Conservation (phyloP, 495 filamentous ascomycete genomes). For the Tetracladium marchalianum region DNA sequence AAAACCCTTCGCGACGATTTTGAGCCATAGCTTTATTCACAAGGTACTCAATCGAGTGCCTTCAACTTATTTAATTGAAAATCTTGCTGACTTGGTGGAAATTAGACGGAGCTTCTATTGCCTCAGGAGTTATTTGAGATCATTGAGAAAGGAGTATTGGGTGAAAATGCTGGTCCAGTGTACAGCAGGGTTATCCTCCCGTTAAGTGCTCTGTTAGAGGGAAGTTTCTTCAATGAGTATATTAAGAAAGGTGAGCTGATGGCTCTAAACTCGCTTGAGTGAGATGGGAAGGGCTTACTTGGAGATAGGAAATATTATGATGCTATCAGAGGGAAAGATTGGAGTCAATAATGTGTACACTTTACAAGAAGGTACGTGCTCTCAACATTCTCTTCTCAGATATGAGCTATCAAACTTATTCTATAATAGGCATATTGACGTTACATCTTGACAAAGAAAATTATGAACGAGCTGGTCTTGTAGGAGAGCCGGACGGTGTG, state of each 20-base stretch:
- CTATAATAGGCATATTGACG: slow-evolving; percentile 51
- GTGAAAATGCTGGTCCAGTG: slow-evolving; percentile 22
- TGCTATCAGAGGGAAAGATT: slow-evolving; percentile 79
- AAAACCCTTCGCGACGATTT: slow-evolving; percentile 62
- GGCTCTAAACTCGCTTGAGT: not conserved
- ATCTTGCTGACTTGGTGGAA: not conserved
- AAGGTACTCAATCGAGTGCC: slow-evolving; percentile 40
- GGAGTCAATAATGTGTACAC: slow-evolving; percentile 75
- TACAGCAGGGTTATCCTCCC: slow-evolving; percentile 71
- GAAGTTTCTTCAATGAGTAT: slow-evolving; percentile 76
- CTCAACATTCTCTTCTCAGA: not conserved
- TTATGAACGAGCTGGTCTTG: slow-evolving; percentile 77
- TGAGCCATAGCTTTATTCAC: slow-evolving; percentile 63
- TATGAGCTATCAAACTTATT: not conserved
- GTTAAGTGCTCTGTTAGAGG: slow-evolving; percentile 57
- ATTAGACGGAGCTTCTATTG: slow-evolving; percentile 63
- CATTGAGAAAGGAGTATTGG: slow-evolving; percentile 42
- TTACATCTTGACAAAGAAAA: slow-evolving; percentile 74
- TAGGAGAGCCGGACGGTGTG: slow-evolving; percentile 56
- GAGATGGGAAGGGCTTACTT: not conserved
- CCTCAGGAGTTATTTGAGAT: slow-evolving; percentile 54
- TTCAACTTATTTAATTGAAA: slow-evolving; percentile 22
- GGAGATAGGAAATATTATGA: slow-evolving; percentile 67
- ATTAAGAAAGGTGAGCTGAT: slow-evolving; percentile 64
- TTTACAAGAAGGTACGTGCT: slow-evolving; percentile 51